Conservation (phyloP, 2,329 filamentous ascomycete genomes). For the Arachnopeziza araneosa region DNA sequence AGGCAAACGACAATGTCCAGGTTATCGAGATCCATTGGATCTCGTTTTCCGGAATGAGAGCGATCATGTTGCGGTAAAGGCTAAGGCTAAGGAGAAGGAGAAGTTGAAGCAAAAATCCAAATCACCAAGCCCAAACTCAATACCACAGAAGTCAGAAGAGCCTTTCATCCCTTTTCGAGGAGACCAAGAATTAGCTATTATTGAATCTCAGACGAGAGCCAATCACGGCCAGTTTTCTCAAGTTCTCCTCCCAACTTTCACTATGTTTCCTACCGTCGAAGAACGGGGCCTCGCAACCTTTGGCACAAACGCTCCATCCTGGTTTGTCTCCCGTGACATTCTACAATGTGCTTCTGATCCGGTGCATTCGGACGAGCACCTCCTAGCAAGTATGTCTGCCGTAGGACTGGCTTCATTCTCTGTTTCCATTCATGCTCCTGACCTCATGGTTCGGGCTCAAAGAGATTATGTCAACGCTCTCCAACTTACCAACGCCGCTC, state of each 20-base stretch:
- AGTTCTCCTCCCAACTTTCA: constrained; percentile 28
- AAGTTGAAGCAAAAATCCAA: constrained; percentile 13
- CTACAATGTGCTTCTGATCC: constrained; percentile 44
- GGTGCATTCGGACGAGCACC: constrained; percentile 37
- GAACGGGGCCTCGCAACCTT: constrained; percentile 23
- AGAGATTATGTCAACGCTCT: constrained; percentile 48
- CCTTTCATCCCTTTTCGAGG: neutral
- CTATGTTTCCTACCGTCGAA: constrained; percentile 25
- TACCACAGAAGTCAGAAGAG: neutral
- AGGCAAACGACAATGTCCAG: constrained; percentile 45
- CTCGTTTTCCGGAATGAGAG: constrained; percentile 55
- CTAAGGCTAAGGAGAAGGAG: constrained; percentile 33
- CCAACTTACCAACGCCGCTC: constrained; percentile 43
- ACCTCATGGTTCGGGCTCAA: constrained; percentile 42
- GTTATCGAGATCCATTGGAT: constrained; percentile 50
- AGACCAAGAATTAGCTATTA: neutral
- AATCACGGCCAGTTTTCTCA: constrained; percentile 7
- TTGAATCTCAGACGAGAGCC: neutral
- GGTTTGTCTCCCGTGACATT: constrained; percentile 38
- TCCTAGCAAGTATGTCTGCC: constrained; percentile 45
- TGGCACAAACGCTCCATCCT: constrained; percentile 14
- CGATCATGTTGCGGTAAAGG: constrained; percentile 45
- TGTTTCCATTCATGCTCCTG: constrained; percentile 30
- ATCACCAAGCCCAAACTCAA: neutral
- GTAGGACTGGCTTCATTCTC: constrained; percentile 49